Evolutionary conservation across 2,329 filamentous ascomycete genomes (phyloP).

Genomic region (Macrophomina tecta): DNA sequence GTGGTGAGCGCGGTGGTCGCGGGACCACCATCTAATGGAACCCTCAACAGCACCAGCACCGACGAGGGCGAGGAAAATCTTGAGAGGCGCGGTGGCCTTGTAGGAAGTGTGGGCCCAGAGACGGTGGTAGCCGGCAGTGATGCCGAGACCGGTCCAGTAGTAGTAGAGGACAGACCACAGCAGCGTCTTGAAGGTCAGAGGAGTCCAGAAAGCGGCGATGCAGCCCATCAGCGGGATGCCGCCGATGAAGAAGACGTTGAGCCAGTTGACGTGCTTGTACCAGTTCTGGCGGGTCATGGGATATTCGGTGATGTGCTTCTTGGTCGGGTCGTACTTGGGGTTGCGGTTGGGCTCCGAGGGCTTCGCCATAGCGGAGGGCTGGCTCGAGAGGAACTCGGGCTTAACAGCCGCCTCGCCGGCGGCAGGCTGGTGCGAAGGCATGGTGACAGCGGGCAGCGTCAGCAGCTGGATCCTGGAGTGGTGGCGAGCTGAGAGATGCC

Average conservation of each 20-base stretch:
- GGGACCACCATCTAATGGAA: constrained; percentile 58
- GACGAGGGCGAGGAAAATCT: constrained; percentile 56
- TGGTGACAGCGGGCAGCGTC: constrained; percentile 36
- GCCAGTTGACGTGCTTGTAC: constrained; percentile 94
- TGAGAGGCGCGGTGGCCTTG: constrained; percentile 51
- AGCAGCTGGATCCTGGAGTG: constrained; percentile 13
- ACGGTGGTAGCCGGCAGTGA: constrained; percentile 67
- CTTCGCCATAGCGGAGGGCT: constrained; percentile 55
- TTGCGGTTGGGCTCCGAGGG: constrained; percentile 60
- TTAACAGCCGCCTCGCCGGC: constrained; percentile 56
- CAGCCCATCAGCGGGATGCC: constrained; percentile 77
- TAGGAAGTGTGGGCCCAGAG: constrained; percentile 69
- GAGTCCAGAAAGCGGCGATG: constrained; percentile 79
- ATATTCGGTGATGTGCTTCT: constrained; percentile 80
- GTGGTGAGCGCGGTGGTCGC: constrained; percentile 59
- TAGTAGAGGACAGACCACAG: constrained; percentile 80
- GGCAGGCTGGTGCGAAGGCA: constrained; percentile 60
- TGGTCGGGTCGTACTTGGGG: constrained; percentile 65
- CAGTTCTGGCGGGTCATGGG: constrained; percentile 83
- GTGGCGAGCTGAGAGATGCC: background rate
- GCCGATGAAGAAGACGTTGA: constrained; percentile 84
- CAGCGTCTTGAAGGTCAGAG: constrained; percentile 73
- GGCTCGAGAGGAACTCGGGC: constrained; percentile 53
- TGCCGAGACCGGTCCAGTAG: constrained; percentile 79
- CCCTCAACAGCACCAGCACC: constrained; percentile 58